These are phyloP conservation scores for Backusella liffmaniae DNA, from an alignment of 192 early-diverging fungal species.

Conservation along the genomic window DNA sequence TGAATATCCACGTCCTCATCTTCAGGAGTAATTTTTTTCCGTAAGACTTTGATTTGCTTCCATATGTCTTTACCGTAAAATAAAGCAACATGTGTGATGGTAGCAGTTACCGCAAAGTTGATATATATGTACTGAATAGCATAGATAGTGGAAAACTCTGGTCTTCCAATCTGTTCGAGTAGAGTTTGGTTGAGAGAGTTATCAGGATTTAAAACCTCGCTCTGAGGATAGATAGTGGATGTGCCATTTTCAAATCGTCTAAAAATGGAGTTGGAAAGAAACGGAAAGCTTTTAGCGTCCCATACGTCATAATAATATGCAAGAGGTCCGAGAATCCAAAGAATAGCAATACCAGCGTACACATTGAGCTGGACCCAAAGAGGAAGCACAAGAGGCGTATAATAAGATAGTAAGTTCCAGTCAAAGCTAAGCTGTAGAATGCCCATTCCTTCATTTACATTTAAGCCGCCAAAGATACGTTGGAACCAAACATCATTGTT, in stretches of 20 bases:
- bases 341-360: slow-evolving; percentile 52
- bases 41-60: slow-evolving; percentile 42
- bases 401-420: slow-evolving; percentile 38
- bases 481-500: slow-evolving; percentile 21
- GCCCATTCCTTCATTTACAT: slow-evolving; percentile 38
- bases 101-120: slow-evolving; percentile 60
- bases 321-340: slow-evolving; percentile 59
- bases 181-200: slow-evolving; percentile 43
- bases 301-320: slow-evolving; percentile 55
- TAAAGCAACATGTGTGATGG: slow-evolving; percentile 59
- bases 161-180: slow-evolving; percentile 46
- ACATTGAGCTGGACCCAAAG: slow-evolving; percentile 68
- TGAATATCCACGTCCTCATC: slow-evolving; percentile 50
- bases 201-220: slow-evolving; percentile 43
- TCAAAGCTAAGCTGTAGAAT: slow-evolving; percentile 41
- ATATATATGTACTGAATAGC: slow-evolving; percentile 58
- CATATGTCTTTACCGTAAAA: slow-evolving; percentile 66
- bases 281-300: slow-evolving; percentile 50
- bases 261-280: slow-evolving; percentile 47
- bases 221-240: slow-evolving; percentile 28
- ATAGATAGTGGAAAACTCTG: slow-evolving; percentile 52
- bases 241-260: slow-evolving; percentile 44
- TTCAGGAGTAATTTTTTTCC: slow-evolving; percentile 27
- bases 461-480: slow-evolving; percentile 35
- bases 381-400: slow-evolving; percentile 53